Evolutionary conservation across 306 rosid species (phyloP).

Genomic region (Psophocarpus tetragonolobus): DNA sequence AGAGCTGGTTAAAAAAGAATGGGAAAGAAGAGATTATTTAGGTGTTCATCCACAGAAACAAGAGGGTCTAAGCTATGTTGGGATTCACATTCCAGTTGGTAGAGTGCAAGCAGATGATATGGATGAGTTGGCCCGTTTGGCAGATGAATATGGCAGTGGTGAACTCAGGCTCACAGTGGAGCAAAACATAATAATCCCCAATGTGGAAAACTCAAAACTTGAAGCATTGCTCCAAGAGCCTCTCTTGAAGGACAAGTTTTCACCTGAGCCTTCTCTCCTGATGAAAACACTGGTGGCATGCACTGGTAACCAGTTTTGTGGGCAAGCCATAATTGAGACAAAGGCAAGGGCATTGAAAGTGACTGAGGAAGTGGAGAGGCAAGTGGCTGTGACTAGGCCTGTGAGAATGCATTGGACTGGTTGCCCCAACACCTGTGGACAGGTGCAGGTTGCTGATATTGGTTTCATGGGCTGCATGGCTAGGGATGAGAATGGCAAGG

Average conservation of each 20-base stretch:
- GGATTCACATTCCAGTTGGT: conserved; percentile 91
- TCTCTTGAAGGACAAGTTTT: conserved; percentile 54
- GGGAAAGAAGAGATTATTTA: conserved; percentile 90
- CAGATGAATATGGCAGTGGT: conserved; percentile 74
- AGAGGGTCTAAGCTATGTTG: conserved; percentile 73
- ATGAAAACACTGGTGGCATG: conserved; percentile 93
- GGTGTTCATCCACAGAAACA: conserved; percentile 92
- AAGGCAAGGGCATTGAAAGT: conserved; percentile 87
- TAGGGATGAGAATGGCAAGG: conserved; percentile 84
- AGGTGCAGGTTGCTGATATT: conserved; percentile 95
- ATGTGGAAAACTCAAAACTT: conserved; percentile 62
- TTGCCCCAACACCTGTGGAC: conserved; percentile 89
- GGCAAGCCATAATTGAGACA: conserved; percentile 95
- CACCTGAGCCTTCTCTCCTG: conserved; percentile 73
- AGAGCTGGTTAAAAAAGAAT: conserved; percentile 62
- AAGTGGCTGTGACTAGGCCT: conserved; percentile 60
- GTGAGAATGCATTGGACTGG: conserved; percentile 99
- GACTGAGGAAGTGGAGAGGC: conserved; percentile 79
- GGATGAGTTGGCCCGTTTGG: conserved; percentile 80
- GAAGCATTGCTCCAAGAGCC: conserved; percentile 67
- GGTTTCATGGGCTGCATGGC: conserved; percentile 99
- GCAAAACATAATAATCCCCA: conserved; percentile 87
- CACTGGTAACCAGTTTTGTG: conserved; percentile 93
- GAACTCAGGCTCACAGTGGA: conserved; percentile 89
- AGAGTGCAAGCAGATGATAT: conserved; percentile 88